phyloP scores from a whole-genome alignment of 1,139 yeast genomes.

The Taphrina deformans region DNA sequence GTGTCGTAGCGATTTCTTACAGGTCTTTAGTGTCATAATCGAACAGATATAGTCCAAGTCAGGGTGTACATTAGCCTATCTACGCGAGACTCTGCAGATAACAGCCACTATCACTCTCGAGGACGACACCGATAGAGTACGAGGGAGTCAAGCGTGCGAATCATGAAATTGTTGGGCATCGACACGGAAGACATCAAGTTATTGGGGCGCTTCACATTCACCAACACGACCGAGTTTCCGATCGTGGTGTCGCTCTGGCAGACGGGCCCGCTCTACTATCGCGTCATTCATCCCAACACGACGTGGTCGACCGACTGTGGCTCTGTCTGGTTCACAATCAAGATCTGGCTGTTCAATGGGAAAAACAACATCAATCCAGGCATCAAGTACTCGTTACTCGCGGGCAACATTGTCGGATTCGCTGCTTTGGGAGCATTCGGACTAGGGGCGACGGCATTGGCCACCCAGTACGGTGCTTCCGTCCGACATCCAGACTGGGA shows the following conservation, averaged over 20 bases:
- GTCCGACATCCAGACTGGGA: constrained; percentile 21
- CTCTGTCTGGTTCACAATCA: constrained; percentile 2
- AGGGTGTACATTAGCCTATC: too few species aligned
- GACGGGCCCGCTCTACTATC: constrained; percentile 12
- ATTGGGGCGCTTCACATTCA: constrained; percentile 3
- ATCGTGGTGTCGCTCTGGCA: constrained; percentile 18
- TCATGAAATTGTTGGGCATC: constrained; percentile 8
- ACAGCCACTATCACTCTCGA: too few species aligned
- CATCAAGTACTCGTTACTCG: constrained; percentile 6
- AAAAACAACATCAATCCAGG: constrained; percentile 16
- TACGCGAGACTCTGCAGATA: too few species aligned
- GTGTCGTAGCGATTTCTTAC: too few species aligned
- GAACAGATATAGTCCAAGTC: too few species aligned
- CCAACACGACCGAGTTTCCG: constrained; percentile 15
- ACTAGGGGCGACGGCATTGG: constrained; percentile 4
- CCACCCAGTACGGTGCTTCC: not conserved
- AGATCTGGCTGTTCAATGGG: constrained; percentile 16
- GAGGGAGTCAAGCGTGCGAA: too few species aligned
- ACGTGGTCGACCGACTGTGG: constrained; percentile 19
- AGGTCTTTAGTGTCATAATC: too few species aligned
- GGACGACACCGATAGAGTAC: too few species aligned
- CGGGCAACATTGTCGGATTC: constrained; percentile 14
- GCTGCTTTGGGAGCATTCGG: constrained; percentile 9
- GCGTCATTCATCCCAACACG: not conserved
- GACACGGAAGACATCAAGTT: not conserved